Conservation (phyloP, 352 stramenopile genomes). For the Globisporangium spinosum region DNA sequence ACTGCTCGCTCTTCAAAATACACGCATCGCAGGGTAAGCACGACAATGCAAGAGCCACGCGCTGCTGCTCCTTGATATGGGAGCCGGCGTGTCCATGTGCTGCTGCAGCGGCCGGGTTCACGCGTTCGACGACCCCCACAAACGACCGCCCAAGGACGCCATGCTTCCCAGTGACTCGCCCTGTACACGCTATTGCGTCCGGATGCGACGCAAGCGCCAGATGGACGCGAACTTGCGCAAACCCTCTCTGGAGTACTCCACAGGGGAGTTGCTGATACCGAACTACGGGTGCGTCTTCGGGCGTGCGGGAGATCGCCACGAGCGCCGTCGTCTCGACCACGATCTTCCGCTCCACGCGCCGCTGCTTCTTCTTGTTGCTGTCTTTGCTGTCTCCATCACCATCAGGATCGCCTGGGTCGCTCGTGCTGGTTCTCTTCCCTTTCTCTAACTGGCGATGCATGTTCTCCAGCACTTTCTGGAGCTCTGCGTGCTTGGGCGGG, state of each 20-base stretch:
- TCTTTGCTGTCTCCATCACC: background rate
- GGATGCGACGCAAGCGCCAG: slow-evolving; percentile 30
- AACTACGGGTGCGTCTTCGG: slow-evolving; percentile 3
- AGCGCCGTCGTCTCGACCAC: slow-evolving; percentile 31
- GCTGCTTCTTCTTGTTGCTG: background rate
- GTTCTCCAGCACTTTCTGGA: slow-evolving; percentile 24
- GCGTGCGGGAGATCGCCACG: slow-evolving; percentile 26
- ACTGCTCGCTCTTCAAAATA: background rate
- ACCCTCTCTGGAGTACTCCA: slow-evolving; percentile 18
- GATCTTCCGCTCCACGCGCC: background rate
- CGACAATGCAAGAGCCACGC: slow-evolving; percentile 23
- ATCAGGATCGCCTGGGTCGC: background rate
- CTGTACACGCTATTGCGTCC: slow-evolving; percentile 33
- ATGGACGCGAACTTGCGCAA: slow-evolving; percentile 35
- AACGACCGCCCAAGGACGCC: slow-evolving; percentile 41
- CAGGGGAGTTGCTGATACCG: slow-evolving; percentile 27
- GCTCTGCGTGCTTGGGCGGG: slow-evolving; percentile 25
- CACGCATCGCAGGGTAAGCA: slow-evolving; percentile 14
- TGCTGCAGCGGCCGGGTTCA: slow-evolving; percentile 4
- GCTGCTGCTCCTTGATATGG: slow-evolving; percentile 11
- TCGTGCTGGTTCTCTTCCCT: background rate
- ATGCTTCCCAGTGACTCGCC: slow-evolving; percentile 29
- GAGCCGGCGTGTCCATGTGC: background rate
- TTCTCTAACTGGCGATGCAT: slow-evolving; percentile 14
- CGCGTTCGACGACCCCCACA: slow-evolving; percentile 32